These are phyloP conservation scores for Lupinus albus DNA, from an alignment of 306 rosid species.

Conservation along the genomic window DNA sequence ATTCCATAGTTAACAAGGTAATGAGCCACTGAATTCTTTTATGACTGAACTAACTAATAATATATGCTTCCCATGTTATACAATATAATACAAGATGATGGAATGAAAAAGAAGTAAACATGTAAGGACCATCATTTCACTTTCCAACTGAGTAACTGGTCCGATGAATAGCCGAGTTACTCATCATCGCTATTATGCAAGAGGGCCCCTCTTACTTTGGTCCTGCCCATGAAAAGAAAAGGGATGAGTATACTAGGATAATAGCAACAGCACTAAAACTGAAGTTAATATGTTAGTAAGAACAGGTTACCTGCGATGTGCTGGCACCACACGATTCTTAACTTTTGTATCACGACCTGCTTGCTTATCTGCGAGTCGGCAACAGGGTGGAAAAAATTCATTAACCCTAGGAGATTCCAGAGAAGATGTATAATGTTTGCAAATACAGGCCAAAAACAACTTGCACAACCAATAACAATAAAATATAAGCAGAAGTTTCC, in stretches of 20 bases:
- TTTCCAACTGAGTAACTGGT: conserved; percentile 13
- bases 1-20: conserved; percentile 28
- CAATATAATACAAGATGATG: conserved; percentile 18
- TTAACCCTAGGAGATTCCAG: not conserved
- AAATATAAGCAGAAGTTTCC: conserved; percentile 45
- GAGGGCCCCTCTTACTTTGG: conserved; percentile 75
- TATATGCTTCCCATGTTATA: conserved; percentile 13
- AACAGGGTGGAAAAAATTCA: not conserved
- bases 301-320: conserved; percentile 63
- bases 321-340: conserved; percentile 66
- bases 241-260: conserved; percentile 14
- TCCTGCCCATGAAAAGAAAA: conserved; percentile 51
- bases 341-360: conserved; percentile 49
- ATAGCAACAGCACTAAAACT: not conserved
- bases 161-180: conserved; percentile 9
- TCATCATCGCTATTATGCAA: conserved; percentile 59
- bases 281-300: conserved; percentile 1
- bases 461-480: not conserved
- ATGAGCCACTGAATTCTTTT: not conserved
- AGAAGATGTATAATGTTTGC: conserved; percentile 8
- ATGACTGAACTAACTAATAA: not conserved
- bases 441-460: conserved; percentile 27
- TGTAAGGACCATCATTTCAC: conserved; percentile 11
- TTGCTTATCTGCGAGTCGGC: conserved; percentile 52
- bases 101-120: conserved; percentile 24